Conservation (phyloP, 768 basidiomycete genomes). For the Candolleomyces aberdarensis region DNA sequence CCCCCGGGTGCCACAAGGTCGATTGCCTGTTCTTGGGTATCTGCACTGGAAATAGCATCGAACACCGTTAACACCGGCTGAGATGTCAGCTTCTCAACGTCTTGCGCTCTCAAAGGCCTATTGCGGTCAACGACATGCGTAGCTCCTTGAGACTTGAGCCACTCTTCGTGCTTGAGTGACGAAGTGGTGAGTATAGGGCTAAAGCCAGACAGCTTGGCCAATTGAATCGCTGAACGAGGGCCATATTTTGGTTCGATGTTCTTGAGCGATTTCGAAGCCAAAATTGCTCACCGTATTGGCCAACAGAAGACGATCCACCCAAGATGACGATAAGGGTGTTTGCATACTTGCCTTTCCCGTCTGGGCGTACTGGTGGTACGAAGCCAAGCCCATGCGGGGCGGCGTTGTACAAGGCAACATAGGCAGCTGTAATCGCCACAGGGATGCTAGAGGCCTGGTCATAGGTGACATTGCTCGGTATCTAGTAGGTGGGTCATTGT, state of each 20-base stretch:
- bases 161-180: slow-evolving; percentile 24
- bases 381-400: slow-evolving; percentile 22
- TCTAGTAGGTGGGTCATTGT: slow-evolving; percentile 14
- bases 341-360: slow-evolving; percentile 23
- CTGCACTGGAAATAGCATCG: slow-evolving; percentile 19
- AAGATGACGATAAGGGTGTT: slow-evolving; percentile 28
- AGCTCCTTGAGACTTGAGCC: slow-evolving; percentile 38
- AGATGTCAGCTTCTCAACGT: slow-evolving; percentile 12
- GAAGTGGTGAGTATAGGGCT: slow-evolving; percentile 39
- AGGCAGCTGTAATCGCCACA: slow-evolving; percentile 34
- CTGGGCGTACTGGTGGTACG: slow-evolving; percentile 19
- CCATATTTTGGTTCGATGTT: no score
- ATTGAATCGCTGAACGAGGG: slow-evolving; percentile 26
- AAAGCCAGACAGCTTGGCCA: slow-evolving; percentile 37
- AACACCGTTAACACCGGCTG: slow-evolving; percentile 20
- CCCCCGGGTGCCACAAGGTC: no score
- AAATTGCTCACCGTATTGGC: slow-evolving; percentile 20
- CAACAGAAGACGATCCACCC: slow-evolving; percentile 27
- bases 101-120: not conserved
- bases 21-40: no score
- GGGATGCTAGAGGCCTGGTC: slow-evolving; percentile 43
- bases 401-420: slow-evolving; percentile 29
- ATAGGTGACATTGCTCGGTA: slow-evolving; percentile 33
- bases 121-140: slow-evolving; percentile 36
- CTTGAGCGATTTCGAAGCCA: not conserved